Percentiles rank a stretch among this genome's conserved stretches.
Conservation (phyloP, 2,329 filamentous ascomycete species). For the Pseudocercospora fuligena region DNA sequence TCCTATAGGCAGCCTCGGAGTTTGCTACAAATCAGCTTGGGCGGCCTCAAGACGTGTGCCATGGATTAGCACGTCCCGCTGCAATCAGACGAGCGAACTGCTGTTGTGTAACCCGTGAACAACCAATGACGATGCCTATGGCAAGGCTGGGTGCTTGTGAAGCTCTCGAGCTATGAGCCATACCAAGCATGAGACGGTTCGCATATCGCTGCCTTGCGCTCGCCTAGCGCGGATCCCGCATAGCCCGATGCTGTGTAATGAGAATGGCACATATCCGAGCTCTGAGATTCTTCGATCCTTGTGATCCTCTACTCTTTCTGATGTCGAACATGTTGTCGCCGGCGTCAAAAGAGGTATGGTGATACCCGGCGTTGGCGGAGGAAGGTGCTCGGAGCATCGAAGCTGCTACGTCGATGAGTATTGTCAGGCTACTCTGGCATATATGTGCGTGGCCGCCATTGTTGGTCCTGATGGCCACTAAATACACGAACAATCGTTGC, state of each 20-base stretch:
- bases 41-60: slow-evolving; percentile 15
- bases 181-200: slow-evolving; percentile 1
- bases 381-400: neutral
- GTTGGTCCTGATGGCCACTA: too few relatives aligned
- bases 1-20: slow-evolving; percentile 15
- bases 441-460: too few relatives aligned
- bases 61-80: neutral
- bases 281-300: neutral
- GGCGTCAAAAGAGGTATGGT: neutral
- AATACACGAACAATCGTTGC: neutral
- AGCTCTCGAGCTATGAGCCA: slow-evolving; percentile 15
- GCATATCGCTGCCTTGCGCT: neutral
- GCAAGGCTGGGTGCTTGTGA: neutral
- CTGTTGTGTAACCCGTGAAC: slow-evolving; percentile 9
- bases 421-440: too few relatives aligned
- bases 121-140: slow-evolving; percentile 1
- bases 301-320: neutral
- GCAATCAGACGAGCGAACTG: slow-evolving; percentile 11
- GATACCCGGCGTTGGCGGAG: neutral
- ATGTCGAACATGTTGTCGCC: neutral
- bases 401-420: neutral
- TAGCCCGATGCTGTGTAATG: neutral
- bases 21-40: slow-evolving; percentile 14
- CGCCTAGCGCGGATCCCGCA: neutral
- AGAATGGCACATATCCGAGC: neutral